These are phyloP conservation scores for Ballota nigra DNA, from an alignment of 257 asterid species.

Conservation along the genomic window DNA sequence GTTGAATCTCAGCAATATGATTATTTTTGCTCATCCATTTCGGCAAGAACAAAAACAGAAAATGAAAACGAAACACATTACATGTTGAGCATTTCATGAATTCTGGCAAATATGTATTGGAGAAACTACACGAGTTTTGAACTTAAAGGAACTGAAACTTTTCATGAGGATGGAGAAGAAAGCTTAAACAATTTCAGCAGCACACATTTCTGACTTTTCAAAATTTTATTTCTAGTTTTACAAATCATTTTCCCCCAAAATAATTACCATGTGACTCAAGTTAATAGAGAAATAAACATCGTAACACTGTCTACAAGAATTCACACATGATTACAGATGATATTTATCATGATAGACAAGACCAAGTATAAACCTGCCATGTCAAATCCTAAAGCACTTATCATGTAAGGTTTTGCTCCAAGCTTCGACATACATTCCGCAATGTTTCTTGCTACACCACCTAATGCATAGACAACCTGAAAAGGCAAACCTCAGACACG, in stretches of 20 bases:
- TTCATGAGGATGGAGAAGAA: neutral
- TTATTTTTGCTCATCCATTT: neutral
- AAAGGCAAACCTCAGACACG: slow-evolving; percentile 13
- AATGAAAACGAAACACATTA: neutral
- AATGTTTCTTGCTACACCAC: slow-evolving; percentile 95
- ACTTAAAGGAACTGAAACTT: neutral
- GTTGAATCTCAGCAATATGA: neutral
- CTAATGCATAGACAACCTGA: slow-evolving; percentile 70
- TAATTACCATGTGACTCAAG: neutral
- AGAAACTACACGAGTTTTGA: neutral
- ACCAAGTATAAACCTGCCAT: slow-evolving; percentile 61
- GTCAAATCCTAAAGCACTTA: slow-evolving; percentile 85
- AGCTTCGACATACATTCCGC: slow-evolving; percentile 96
- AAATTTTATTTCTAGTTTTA: neutral
- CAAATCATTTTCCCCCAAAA: neutral
- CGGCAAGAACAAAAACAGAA: neutral
- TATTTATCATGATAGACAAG: neutral
- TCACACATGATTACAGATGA: neutral
- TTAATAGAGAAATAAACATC: neutral
- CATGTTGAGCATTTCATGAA: neutral
- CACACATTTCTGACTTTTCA: neutral
- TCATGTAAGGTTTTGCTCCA: slow-evolving; percentile 81
- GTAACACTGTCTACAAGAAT: neutral
- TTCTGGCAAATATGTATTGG: neutral
- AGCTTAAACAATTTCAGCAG: neutral